Evolutionary conservation across 768 basidiomycete species (phyloP).

Genomic region (Amanita pallidorosea): DNA sequence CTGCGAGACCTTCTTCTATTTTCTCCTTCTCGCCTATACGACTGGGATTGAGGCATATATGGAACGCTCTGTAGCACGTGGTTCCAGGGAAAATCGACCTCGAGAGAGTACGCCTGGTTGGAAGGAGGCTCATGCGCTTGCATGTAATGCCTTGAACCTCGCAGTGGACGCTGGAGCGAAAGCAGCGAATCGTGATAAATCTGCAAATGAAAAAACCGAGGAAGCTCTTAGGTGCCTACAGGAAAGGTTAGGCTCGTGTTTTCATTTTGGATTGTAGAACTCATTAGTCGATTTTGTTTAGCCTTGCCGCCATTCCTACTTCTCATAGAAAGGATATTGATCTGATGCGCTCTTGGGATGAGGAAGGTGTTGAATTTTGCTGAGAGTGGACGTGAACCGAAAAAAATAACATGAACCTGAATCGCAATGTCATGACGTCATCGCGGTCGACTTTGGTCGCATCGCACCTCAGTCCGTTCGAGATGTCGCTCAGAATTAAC

Average conservation of each 20-base stretch:
- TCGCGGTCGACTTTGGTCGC: too few relatives aligned
- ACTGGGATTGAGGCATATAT: background rate
- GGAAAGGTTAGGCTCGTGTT: background rate
- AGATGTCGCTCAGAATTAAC: too few relatives aligned
- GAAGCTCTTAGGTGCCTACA: background rate
- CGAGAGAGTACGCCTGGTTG: conserved; percentile 2
- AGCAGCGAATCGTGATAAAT: background rate
- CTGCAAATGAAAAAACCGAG: conserved; percentile 1
- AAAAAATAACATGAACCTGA: background rate
- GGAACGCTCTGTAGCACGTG: background rate
- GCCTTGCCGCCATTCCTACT: background rate
- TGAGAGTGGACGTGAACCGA: conserved; percentile 1
- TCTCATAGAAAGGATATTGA: background rate
- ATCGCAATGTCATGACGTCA: too few relatives aligned
- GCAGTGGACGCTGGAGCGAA: background rate
- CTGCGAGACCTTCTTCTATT: background rate
- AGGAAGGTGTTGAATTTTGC: background rate
- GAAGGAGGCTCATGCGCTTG: conserved; percentile 1
- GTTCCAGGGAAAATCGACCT: background rate
- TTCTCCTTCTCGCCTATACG: background rate
- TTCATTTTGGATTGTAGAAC: background rate
- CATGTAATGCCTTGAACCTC: background rate
- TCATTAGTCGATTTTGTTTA: background rate
- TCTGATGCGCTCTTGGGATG: background rate
- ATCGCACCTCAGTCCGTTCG: too few relatives aligned